Percentiles rank a stretch among this genome's conserved stretches.
Conservation (phyloP, 352 stramenopile genomes). For the Globisporangium cylindrosporum region DNA sequence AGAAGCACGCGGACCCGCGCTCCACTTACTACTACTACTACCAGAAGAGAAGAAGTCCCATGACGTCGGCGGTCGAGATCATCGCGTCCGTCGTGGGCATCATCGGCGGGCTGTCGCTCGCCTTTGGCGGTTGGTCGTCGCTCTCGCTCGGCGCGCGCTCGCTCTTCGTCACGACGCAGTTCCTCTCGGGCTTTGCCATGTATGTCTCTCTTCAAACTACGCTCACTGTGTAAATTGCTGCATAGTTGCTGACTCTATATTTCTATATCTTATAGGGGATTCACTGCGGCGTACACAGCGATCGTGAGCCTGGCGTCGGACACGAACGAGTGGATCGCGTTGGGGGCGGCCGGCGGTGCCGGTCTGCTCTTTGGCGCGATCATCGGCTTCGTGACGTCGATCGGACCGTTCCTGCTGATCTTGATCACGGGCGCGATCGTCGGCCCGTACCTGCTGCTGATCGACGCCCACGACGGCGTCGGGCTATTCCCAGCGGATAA, state of each 20-base stretch:
- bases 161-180: slow-evolving; percentile 80
- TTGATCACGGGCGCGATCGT: slow-evolving; percentile 65
- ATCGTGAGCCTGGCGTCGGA: slow-evolving; percentile 49
- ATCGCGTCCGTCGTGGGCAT: slow-evolving; percentile 78
- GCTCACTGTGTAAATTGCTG: not conserved
- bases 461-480: slow-evolving; percentile 68
- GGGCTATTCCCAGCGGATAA: slow-evolving; percentile 71
- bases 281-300: slow-evolving; percentile 62
- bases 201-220: slow-evolving; percentile 29
- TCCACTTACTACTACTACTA: not conserved
- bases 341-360: slow-evolving; percentile 58
- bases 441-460: slow-evolving; percentile 70
- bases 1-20: not conserved
- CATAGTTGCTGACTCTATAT: slow-evolving; percentile 11
- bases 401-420: slow-evolving; percentile 71
- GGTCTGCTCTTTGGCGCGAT: slow-evolving; percentile 63
- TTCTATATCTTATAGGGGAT: slow-evolving; percentile 37
- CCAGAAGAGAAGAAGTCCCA: not conserved
- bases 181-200: slow-evolving; percentile 81
- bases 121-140: slow-evolving; percentile 84
- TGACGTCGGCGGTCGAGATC: slow-evolving; percentile 45
- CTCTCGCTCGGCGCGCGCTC: slow-evolving; percentile 81
- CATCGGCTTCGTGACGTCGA: slow-evolving; percentile 70
- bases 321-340: slow-evolving; percentile 78
- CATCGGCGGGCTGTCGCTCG: slow-evolving; percentile 76